These are phyloP conservation scores for Rhizopus microsporus DNA, from an alignment of 371 early-diverging fungal species.

Conservation along the genomic window DNA sequence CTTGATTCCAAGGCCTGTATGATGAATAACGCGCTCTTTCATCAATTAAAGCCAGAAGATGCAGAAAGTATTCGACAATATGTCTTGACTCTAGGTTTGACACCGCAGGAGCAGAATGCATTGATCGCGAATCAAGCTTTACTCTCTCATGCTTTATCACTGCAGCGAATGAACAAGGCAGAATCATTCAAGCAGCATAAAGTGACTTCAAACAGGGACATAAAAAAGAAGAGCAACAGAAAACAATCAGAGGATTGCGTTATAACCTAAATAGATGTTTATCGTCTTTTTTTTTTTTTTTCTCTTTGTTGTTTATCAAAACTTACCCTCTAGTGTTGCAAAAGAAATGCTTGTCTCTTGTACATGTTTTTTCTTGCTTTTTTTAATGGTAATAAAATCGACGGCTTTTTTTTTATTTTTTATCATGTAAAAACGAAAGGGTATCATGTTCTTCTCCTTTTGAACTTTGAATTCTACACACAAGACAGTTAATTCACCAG, in stretches of 20 bases:
- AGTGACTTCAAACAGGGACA: constrained; percentile 16
- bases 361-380: not conserved
- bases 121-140: constrained; percentile 41
- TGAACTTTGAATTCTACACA: not conserved
- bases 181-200: constrained; percentile 18
- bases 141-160: constrained; percentile 37
- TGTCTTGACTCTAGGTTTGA: constrained; percentile 37
- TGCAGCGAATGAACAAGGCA: constrained; percentile 23
- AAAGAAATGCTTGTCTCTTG: not conserved
- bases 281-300: not conserved
- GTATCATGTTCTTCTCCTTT: not conserved
- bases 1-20: not conserved
- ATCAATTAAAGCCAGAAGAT: constrained; percentile 25
- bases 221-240: constrained; percentile 12
- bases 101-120: constrained; percentile 42
- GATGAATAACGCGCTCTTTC: not conserved
- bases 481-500: no score
- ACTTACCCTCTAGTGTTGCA: no score
- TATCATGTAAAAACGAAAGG: not conserved
- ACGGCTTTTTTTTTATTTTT: not conserved
- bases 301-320: not conserved
- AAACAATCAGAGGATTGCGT: constrained; percentile 30
- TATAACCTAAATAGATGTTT: constrained; percentile 12
- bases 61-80: constrained; percentile 42
- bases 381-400: no score